Evolutionary conservation across 768 basidiomycete genomes (phyloP).

Genomic region (Floccularia luteovirens): DNA sequence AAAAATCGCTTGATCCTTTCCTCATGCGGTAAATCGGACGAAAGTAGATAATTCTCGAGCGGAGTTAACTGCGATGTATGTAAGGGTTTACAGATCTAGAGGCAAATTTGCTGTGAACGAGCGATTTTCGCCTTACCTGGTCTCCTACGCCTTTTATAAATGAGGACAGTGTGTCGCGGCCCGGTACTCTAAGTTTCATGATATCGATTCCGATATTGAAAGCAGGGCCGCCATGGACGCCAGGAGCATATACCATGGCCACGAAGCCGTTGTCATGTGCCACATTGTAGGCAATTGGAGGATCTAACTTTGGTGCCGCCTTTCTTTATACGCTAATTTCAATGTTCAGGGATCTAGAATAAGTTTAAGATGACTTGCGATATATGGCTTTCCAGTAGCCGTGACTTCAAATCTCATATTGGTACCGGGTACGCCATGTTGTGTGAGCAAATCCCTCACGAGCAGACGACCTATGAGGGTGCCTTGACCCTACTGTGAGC

Average conservation of each 20-base stretch:
- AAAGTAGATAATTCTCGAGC: slow-evolving; percentile 29
- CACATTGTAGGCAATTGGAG: slow-evolving; percentile 72
- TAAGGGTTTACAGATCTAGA: slow-evolving; percentile 1
- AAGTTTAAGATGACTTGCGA: slow-evolving; percentile 35
- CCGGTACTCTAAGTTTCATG: slow-evolving; percentile 68
- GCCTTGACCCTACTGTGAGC: slow-evolving; percentile 31
- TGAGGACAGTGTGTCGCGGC: slow-evolving; percentile 43
- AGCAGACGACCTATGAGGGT: slow-evolving; percentile 74
- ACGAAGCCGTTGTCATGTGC: slow-evolving; percentile 74
- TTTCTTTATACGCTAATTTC: not conserved
- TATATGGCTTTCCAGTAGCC: slow-evolving; percentile 67
- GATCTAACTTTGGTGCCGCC: slow-evolving; percentile 26
- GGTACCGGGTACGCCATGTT: slow-evolving; percentile 41
- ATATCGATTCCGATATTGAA: slow-evolving; percentile 73
- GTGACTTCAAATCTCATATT: slow-evolving; percentile 51
- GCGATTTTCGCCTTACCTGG: slow-evolving; percentile 38
- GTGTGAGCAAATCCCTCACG: slow-evolving; percentile 52
- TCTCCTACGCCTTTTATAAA: slow-evolving; percentile 62
- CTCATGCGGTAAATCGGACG: slow-evolving; percentile 30
- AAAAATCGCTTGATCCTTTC: slow-evolving; percentile 62
- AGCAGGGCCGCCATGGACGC: slow-evolving; percentile 35
- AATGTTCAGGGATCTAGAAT: not conserved
- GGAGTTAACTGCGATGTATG: slow-evolving; percentile 29
- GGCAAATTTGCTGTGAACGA: not conserved
- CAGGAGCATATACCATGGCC: slow-evolving; percentile 55